A percentile compares a stretch with the other conserved stretches of the same genome.
These are phyloP conservation scores for Centrapalus pauciflorus DNA, from an alignment of 129 eudicot genomes.

Conservation along the genomic window DNA sequence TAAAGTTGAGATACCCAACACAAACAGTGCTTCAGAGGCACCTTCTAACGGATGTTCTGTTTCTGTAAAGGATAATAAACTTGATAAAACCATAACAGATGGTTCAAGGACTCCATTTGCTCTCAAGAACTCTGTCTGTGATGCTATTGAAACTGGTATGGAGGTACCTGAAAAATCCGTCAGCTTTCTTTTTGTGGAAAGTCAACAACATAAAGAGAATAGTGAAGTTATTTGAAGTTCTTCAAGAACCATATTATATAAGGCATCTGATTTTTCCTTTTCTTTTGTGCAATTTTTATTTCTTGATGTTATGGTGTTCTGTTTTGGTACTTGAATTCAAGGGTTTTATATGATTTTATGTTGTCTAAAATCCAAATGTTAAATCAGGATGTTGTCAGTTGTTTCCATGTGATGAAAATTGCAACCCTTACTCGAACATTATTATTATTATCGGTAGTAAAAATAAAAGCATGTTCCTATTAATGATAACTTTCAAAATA, in stretches of 20 bases:
- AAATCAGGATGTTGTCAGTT: too few species aligned
- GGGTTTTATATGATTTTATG: too few species aligned
- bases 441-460: too few species aligned
- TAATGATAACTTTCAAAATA: too few species aligned
- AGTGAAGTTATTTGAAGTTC: slow-evolving; percentile 14
- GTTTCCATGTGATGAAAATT: too few species aligned
- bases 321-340: too few species aligned
- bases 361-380: too few species aligned
- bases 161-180: slow-evolving; percentile 23
- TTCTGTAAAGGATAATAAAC: slow-evolving; percentile 12
- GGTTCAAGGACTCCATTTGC: slow-evolving; percentile 37
- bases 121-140: slow-evolving; percentile 27
- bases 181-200: slow-evolving; percentile 19
- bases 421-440: too few species aligned
- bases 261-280: neutral
- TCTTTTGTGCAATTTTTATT: slow-evolving; percentile 11
- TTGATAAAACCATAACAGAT: slow-evolving; percentile 19
- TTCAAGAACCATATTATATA: neutral
- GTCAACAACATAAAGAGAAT: slow-evolving; percentile 6
- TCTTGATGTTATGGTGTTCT: slow-evolving; percentile 3
- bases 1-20: neutral
- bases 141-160: neutral
- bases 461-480: too few species aligned
- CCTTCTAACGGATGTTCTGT: neutral
- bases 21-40: neutral